Conservation (phyloP, 176 grass and related monocot genomes). For the Melocanna baccifera region DNA sequence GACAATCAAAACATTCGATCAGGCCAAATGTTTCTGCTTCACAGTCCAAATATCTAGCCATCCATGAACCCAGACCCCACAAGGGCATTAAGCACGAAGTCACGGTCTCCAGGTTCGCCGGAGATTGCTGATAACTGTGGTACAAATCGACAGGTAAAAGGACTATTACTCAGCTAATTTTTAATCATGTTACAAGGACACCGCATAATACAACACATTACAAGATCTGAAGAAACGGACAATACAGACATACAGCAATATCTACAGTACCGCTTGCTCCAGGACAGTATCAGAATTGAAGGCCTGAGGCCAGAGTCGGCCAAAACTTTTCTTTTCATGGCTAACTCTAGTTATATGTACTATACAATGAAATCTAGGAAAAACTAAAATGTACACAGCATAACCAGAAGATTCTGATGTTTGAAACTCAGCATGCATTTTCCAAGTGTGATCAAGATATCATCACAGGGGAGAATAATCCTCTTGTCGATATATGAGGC, state of each 20-base stretch:
- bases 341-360: neutral
- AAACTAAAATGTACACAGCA: neutral
- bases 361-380: conserved; percentile 3
- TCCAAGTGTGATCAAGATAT: neutral
- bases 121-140: neutral
- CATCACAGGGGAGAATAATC: neutral
- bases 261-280: neutral
- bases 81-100: neutral
- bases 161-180: neutral
- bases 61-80: neutral
- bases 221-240: neutral
- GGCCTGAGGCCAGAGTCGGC: neutral
- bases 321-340: conserved; percentile 7
- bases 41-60: neutral
- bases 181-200: neutral
- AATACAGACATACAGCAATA: neutral
- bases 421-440: neutral
- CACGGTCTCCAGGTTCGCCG: neutral
- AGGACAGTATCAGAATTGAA: neutral
- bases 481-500: neutral
- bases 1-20: neutral
- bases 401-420: neutral
- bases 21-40: neutral
- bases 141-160: neutral
- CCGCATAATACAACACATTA: neutral